Percentiles rank a stretch among this genome's conserved stretches.
phyloP scores from a whole-genome alignment of 768 basidiomycete genomes.

The Termitomyces sp. region DNA sequence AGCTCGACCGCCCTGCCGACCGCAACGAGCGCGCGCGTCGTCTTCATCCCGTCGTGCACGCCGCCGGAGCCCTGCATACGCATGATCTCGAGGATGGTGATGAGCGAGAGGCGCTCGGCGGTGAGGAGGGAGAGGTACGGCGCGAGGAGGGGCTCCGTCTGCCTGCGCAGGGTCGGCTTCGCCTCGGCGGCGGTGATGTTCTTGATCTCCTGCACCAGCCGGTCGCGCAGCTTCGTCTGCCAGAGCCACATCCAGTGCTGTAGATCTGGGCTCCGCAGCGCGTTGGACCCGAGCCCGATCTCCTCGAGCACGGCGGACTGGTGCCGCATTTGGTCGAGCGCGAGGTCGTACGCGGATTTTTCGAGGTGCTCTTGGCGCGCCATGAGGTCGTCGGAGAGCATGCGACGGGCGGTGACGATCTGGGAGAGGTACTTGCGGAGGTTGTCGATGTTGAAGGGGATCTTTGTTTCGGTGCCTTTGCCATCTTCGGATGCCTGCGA shows the following conservation, averaged over 20 bases:
- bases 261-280: slow-evolving; percentile 47
- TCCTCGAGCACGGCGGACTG: slow-evolving; percentile 56
- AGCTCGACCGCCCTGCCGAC: slow-evolving; percentile 85
- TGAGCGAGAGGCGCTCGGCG: slow-evolving; percentile 76
- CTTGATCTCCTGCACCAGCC: slow-evolving; percentile 49
- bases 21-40: slow-evolving; percentile 72
- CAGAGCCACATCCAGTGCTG: slow-evolving; percentile 86
- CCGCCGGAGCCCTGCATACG: slow-evolving; percentile 74
- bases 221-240: slow-evolving; percentile 57
- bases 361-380: slow-evolving; percentile 81
- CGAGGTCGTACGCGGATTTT: slow-evolving; percentile 82
- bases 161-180: neutral
- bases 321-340: slow-evolving; percentile 64
- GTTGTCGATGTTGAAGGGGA: slow-evolving; percentile 75
- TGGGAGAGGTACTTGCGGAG: slow-evolving; percentile 67
- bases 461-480: slow-evolving; percentile 26
- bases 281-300: slow-evolving; percentile 49
- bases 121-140: slow-evolving; percentile 77
- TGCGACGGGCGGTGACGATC: slow-evolving; percentile 57
- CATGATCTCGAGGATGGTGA: slow-evolving; percentile 90
- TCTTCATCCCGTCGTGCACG: slow-evolving; percentile 85
- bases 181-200: slow-evolving; percentile 38
- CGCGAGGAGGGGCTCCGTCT: slow-evolving; percentile 34
- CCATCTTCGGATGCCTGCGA: slow-evolving; percentile 16
- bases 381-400: slow-evolving; percentile 63